These are phyloP conservation scores for Priceomyces haplophilus DNA, from an alignment of 805 yeast species.

Conservation along the genomic window DNA sequence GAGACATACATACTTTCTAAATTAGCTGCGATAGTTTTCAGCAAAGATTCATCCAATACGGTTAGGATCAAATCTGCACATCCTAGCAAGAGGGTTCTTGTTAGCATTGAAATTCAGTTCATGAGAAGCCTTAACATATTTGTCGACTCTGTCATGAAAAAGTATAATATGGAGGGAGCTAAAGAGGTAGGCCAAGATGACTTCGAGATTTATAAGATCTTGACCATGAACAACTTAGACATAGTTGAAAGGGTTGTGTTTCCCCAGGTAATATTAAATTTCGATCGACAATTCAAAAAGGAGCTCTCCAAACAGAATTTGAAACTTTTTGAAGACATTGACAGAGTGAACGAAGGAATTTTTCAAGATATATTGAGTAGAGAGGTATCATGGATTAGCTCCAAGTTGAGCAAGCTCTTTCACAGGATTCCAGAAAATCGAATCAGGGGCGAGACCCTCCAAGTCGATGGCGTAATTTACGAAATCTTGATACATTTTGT, in stretches of 20 bases:
- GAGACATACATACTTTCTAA: slow-evolving; percentile 32
- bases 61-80: slow-evolving; percentile 33
- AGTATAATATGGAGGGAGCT: slow-evolving; percentile 28
- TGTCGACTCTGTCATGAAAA: slow-evolving; percentile 41
- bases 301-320: slow-evolving; percentile 35
- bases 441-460: slow-evolving; percentile 9
- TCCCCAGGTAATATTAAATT: slow-evolving; percentile 30
- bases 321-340: slow-evolving; percentile 40
- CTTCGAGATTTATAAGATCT: slow-evolving; percentile 32
- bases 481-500: slow-evolving; percentile 41
- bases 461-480: slow-evolving; percentile 39
- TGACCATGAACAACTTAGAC: slow-evolving; percentile 44
- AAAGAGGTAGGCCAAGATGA: slow-evolving; percentile 15
- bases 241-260: slow-evolving; percentile 28
- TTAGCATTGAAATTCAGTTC: slow-evolving; percentile 43
- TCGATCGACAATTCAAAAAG: slow-evolving; percentile 35
- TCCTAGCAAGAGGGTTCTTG: slow-evolving; percentile 39
- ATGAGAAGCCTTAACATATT: slow-evolving; percentile 42
- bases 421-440: slow-evolving; percentile 9
- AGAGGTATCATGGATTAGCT: slow-evolving; percentile 34
- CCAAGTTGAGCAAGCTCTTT: slow-evolving; percentile 25
- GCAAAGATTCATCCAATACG: slow-evolving; percentile 13
- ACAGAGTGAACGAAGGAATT: slow-evolving; percentile 37
- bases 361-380: slow-evolving; percentile 38
- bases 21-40: slow-evolving; percentile 25